Percentiles rank a stretch among this genome's conserved stretches.
Conservation (phyloP, 2,329 filamentous ascomycete species). For the Neoscytalidium dimidiatum region DNA sequence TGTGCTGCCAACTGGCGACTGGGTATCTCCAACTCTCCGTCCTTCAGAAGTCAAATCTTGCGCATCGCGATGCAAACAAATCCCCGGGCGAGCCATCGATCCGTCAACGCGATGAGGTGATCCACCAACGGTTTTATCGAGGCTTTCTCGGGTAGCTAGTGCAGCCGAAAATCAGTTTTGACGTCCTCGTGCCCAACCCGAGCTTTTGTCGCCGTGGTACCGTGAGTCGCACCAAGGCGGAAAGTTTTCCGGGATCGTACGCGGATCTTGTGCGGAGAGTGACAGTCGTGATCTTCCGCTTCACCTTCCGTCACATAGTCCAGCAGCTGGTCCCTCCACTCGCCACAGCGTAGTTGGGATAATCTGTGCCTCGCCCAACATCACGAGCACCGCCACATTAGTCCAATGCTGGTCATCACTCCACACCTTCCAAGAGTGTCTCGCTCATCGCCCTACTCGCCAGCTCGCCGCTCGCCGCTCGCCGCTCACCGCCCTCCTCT, state of each 20-base stretch:
- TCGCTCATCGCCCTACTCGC: too few species aligned
- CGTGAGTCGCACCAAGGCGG: too few species aligned
- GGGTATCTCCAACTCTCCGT: background rate
- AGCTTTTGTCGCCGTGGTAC: too few species aligned
- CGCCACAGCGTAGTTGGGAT: background rate
- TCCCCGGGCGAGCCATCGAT: background rate
- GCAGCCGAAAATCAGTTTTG: too few species aligned
- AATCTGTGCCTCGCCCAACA: background rate
- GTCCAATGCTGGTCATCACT: background rate
- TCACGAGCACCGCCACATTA: background rate
- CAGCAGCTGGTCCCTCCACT: background rate
- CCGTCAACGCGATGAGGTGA: too few species aligned
- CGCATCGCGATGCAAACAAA: background rate
- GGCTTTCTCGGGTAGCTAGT: too few species aligned
- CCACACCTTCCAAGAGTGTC: too few species aligned
- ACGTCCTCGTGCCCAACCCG: too few species aligned
- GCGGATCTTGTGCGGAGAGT: background rate
- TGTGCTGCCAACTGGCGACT: background rate
- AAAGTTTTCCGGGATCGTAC: too few species aligned
- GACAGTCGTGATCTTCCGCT: background rate
- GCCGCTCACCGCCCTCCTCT: background rate
- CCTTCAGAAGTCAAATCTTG: too few species aligned
- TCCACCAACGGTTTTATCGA: too few species aligned
- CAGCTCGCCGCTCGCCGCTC: background rate
- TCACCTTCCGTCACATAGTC: too few species aligned